Percentiles rank a stretch among this genome's conserved stretches.
Evolutionary conservation across 805 yeast genomes (phyloP).

Genomic region (Wickerhamomyces hampshirensis): DNA sequence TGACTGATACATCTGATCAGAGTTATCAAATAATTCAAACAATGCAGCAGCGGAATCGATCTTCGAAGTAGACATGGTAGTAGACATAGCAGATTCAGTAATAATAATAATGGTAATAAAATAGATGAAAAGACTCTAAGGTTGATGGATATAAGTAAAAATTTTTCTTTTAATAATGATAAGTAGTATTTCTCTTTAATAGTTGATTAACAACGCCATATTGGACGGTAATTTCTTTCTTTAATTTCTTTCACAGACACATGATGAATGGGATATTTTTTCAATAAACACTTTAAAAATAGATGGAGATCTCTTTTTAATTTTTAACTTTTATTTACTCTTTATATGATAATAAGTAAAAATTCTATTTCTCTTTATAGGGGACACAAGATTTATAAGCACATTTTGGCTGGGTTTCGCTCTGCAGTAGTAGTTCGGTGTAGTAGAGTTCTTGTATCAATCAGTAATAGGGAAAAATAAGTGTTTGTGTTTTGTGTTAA

Average conservation of each 20-base stretch:
- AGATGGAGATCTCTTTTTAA: too few relatives aligned
- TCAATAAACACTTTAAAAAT: slow-evolving; percentile 8
- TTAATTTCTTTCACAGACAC: slow-evolving; percentile 20
- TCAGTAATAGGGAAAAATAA: slow-evolving; percentile 16
- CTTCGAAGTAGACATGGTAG: slow-evolving; percentile 4
- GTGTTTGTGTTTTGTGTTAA: slow-evolving; percentile 1
- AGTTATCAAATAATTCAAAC: slow-evolving; percentile 24
- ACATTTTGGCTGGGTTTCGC: slow-evolving; percentile 16
- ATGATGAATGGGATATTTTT: slow-evolving; percentile 17
- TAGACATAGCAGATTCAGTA: slow-evolving; percentile 7
- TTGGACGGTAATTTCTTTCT: slow-evolving; percentile 18
- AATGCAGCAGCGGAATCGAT: slow-evolving; percentile 18
- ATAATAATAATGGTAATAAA: slow-evolving; percentile 4
- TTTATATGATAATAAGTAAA: slow-evolving; percentile 6
- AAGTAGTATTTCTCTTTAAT: too few relatives aligned
- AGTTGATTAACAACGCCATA: slow-evolving; percentile 20
- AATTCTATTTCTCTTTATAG: slow-evolving; percentile 5
- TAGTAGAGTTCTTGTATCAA: slow-evolving; percentile 5
- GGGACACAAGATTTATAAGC: slow-evolving; percentile 21
- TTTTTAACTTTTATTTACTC: slow-evolving; percentile 2
- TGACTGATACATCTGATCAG: slow-evolving; percentile 13
- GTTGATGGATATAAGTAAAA: too few relatives aligned
- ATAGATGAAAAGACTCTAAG: too few relatives aligned
- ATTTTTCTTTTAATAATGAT: too few relatives aligned
- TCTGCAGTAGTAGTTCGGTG: slow-evolving; percentile 1